These are phyloP conservation scores for Eucalyptus globulus DNA, from an alignment of 345 rosid genomes.

Conservation along the genomic window DNA sequence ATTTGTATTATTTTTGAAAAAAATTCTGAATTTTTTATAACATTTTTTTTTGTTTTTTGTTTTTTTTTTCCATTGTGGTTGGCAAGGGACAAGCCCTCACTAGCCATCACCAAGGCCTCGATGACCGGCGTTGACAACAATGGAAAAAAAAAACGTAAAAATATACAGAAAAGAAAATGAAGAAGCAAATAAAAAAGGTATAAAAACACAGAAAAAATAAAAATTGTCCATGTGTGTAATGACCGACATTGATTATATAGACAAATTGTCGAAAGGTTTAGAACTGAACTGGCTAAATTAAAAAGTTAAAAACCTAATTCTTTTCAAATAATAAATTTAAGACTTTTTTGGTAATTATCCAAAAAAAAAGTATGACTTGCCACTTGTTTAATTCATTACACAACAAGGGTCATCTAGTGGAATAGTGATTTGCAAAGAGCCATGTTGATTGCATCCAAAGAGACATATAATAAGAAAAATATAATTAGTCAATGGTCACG, in stretches of 20 bases:
- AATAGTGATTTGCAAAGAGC: background rate
- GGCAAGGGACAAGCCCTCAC: background rate
- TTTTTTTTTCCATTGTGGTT: background rate
- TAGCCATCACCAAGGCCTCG: background rate
- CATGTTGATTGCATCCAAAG: background rate
- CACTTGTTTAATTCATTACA: background rate
- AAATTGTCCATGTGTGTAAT: background rate
- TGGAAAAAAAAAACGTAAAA: background rate
- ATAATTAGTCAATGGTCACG: background rate
- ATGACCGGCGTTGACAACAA: too few relatives aligned
- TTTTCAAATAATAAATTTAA: background rate
- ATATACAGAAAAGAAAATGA: background rate
- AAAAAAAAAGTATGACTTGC: background rate
- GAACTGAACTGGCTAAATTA: background rate
- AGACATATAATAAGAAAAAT: background rate
- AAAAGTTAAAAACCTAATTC: fast-evolving
- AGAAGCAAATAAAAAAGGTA: background rate
- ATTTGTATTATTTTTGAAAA: background rate
- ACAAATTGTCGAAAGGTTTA: background rate
- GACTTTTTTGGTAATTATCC: background rate
- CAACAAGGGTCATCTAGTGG: background rate
- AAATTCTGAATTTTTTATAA: background rate
- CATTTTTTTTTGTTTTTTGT: background rate
- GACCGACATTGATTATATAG: background rate
- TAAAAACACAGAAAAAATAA: background rate